Percentiles rank a stretch among this genome's conserved stretches.
phyloP scores from a whole-genome alignment of 2,329 filamentous ascomycete species.

The Tolypocladium paradoxum region DNA sequence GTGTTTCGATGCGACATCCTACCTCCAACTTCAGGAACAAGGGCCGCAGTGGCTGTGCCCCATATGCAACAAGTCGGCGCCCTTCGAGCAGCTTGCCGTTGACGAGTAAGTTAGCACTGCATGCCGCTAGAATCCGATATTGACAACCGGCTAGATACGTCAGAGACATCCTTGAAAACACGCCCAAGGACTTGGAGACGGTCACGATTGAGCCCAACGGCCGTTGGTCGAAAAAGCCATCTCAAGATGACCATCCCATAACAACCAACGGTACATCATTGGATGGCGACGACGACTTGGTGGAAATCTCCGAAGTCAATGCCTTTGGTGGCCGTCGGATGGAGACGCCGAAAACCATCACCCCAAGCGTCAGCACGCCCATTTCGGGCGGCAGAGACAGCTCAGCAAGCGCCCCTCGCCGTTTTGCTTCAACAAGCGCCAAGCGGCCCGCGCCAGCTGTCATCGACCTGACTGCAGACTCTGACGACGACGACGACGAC shows the following conservation, averaged over 20 bases:
- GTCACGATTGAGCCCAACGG: slow-evolving; percentile 86
- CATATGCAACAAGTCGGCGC: slow-evolving; percentile 74
- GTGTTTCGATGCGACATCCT: slow-evolving; percentile 89
- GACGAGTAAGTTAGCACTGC: slow-evolving; percentile 55
- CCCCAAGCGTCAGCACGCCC: slow-evolving; percentile 26
- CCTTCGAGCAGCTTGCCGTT: slow-evolving; percentile 73
- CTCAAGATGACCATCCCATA: slow-evolving; percentile 17
- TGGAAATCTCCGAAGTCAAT: slow-evolving; percentile 35
- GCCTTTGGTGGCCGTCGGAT: slow-evolving; percentile 21
- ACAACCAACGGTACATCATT: slow-evolving; percentile 17
- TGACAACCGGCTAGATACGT: slow-evolving; percentile 54
- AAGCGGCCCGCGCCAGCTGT: slow-evolving; percentile 42
- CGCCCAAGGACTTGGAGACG: slow-evolving; percentile 61
- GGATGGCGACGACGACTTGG: slow-evolving; percentile 39
- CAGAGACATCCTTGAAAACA: slow-evolving; percentile 70
- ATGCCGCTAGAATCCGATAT: not conserved
- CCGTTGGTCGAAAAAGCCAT: slow-evolving; percentile 48
- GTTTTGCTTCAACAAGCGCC: slow-evolving; percentile 23
- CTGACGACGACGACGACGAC: slow-evolving; percentile 43
- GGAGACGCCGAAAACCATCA: slow-evolving; percentile 24
- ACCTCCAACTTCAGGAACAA: slow-evolving; percentile 89
- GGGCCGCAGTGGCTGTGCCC: slow-evolving; percentile 96
- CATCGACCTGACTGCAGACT: slow-evolving; percentile 48
- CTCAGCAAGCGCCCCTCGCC: slow-evolving; percentile 23
- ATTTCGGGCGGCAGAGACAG: slow-evolving; percentile 24